Percentiles rank a stretch among this genome's conserved stretches.
Conservation (phyloP, 1,284 basidiomycete genomes). For the Moniliella sp. region DNA sequence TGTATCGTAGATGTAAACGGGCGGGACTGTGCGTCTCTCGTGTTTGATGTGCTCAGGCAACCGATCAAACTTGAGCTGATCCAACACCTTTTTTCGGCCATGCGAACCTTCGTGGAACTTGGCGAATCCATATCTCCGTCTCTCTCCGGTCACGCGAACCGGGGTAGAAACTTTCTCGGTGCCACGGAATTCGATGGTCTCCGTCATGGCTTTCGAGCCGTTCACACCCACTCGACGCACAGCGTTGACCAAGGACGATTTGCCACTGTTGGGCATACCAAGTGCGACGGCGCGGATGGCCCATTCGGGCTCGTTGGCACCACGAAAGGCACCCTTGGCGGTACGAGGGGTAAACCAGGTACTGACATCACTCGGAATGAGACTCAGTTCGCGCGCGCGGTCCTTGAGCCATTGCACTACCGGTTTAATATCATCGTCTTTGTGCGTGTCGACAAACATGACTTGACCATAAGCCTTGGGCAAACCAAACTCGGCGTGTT, state of each 20-base stretch:
- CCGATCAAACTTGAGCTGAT: background rate
- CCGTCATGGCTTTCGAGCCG: conserved; percentile 61
- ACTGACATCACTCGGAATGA: too few relatives aligned
- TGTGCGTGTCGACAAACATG: conserved; percentile 39
- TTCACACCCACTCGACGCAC: conserved; percentile 67
- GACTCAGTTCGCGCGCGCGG: background rate
- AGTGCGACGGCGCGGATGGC: conserved; percentile 25
- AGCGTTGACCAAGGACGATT: conserved; percentile 76
- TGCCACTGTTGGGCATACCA: conserved; percentile 97
- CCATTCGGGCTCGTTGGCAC: conserved; percentile 25
- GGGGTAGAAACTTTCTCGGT: conserved; percentile 29
- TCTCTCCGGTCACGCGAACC: conserved; percentile 20
- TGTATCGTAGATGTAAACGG: conserved; percentile 80
- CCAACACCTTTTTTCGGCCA: background rate
- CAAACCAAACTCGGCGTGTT: conserved; percentile 37
- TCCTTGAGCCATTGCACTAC: conserved; percentile 35
- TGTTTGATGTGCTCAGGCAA: conserved; percentile 21
- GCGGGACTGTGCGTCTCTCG: conserved; percentile 53
- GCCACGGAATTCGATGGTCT: conserved; percentile 53
- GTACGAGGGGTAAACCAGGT: conserved; percentile 4
- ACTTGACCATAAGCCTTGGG: conserved; percentile 36
- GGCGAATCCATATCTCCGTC: too few relatives aligned
- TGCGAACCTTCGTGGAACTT: too few relatives aligned
- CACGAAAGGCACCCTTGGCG: conserved; percentile 23
- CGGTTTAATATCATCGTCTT: conserved; percentile 36